Percentiles rank a stretch among this genome's conserved stretches.
Evolutionary conservation across 495 filamentous ascomycete genomes (phyloP).

Genomic region (Cladorrhinum samala): DNA sequence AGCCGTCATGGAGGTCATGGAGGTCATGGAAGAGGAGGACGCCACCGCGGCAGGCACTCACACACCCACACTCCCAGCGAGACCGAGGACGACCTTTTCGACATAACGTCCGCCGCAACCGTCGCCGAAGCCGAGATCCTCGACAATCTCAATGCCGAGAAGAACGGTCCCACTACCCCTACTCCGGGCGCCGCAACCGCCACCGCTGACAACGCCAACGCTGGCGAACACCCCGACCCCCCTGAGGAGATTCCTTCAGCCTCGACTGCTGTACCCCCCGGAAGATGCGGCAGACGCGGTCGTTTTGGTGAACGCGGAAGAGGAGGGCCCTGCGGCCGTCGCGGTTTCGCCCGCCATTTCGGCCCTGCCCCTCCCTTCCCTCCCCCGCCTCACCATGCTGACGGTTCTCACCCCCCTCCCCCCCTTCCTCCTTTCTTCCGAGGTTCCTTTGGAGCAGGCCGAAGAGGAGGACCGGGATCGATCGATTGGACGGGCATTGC

Average conservation of each 20-base stretch:
- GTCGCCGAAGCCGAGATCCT: conserved; percentile 15
- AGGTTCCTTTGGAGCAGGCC: not conserved
- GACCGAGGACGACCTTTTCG: conserved; percentile 15
- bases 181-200: conserved; percentile 11
- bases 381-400: not conserved
- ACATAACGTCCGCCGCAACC: conserved; percentile 12
- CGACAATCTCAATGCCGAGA: conserved; percentile 8
- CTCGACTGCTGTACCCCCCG: not conserved
- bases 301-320: conserved; percentile 13
- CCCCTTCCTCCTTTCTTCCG: not conserved
- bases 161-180: no score
- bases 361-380: not conserved
- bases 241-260: conserved; percentile 19
- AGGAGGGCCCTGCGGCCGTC: conserved; percentile 4
- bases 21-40: not conserved
- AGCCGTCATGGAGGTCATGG: not conserved
- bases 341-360: conserved; percentile 10
- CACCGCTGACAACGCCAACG: conserved; percentile 13
- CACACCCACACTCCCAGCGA: not conserved
- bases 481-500: not conserved
- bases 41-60: conserved; percentile 8
- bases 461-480: not conserved
- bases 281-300: not conserved
- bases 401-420: not conserved
- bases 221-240: conserved; percentile 19